Conservation (phyloP, 345 rosid genomes). For the Heritiera littoralis region DNA sequence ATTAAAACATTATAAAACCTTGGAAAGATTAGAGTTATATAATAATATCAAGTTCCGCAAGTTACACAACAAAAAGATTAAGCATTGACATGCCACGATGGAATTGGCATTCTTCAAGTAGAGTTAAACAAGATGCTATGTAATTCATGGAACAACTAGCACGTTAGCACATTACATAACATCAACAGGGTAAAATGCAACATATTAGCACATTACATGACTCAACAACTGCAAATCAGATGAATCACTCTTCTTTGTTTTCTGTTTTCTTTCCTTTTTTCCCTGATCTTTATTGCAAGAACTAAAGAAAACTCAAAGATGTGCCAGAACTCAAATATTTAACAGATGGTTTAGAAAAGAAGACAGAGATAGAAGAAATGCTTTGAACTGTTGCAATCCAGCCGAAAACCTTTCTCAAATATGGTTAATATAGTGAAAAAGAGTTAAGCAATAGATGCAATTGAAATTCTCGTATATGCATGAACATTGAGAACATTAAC, state of each 20-base stretch:
- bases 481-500: slow-evolving; percentile 1
- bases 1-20: slow-evolving; percentile 15
- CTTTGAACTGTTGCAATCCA: slow-evolving; percentile 5
- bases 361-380: neutral
- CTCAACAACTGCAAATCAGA: too few relatives aligned
- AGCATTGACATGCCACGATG: neutral
- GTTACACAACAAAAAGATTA: neutral
- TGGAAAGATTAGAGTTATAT: neutral
- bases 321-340: neutral
- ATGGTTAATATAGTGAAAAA: neutral
- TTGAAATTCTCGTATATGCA: neutral
- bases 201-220: too few relatives aligned
- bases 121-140: neutral
- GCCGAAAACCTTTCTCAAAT: neutral
- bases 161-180: neutral
- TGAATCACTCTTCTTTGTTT: too few relatives aligned
- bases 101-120: neutral
- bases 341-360: neutral
- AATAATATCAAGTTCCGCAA: slow-evolving; percentile 6
- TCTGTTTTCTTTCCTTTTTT: too few relatives aligned
- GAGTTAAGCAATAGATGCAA: neutral
- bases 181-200: neutral
- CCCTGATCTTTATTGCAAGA: too few relatives aligned
- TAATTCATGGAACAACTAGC: neutral
- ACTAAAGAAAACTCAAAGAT: too few relatives aligned